Percentiles rank a stretch among this genome's conserved stretches.
phyloP scores from a whole-genome alignment of 345 rosid genomes.

The Syzygium oleosum region DNA sequence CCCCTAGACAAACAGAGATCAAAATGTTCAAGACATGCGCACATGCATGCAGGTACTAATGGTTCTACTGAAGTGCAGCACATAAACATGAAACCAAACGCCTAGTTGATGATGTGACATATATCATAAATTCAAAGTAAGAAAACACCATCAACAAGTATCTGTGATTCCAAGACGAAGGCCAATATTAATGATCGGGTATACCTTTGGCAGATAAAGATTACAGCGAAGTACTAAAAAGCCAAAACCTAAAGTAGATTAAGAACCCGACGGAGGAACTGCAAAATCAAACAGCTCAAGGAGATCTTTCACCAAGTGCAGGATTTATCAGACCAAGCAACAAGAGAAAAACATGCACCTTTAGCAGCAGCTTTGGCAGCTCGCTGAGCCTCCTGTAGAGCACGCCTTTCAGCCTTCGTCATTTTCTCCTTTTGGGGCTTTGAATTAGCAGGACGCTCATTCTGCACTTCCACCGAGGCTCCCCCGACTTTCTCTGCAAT shows the following conservation, averaged over 20 bases:
- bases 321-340: not conserved
- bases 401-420: slow-evolving; percentile 88
- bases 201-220: not conserved
- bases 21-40: not conserved
- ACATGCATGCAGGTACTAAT: not conserved
- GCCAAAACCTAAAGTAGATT: not conserved
- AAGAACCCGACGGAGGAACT: not conserved
- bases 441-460: slow-evolving; percentile 33
- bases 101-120: not conserved
- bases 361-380: slow-evolving; percentile 91
- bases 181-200: not conserved
- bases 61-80: not conserved
- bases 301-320: not conserved
- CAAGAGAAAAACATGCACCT: slow-evolving; percentile 30
- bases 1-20: slow-evolving; percentile 18
- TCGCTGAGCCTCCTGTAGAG: slow-evolving; percentile 88
- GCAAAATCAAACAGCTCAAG: not conserved
- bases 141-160: not conserved
- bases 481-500: slow-evolving; percentile 49
- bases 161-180: not conserved
- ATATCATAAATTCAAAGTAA: not conserved
- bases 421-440: slow-evolving; percentile 76
- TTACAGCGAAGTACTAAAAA: not conserved
- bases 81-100: not conserved
- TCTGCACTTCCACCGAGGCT: slow-evolving; percentile 33